Evolutionary conservation across 78 protist genomes (phyloP).

Genomic region (Trichosphaerium sp.): DNA sequence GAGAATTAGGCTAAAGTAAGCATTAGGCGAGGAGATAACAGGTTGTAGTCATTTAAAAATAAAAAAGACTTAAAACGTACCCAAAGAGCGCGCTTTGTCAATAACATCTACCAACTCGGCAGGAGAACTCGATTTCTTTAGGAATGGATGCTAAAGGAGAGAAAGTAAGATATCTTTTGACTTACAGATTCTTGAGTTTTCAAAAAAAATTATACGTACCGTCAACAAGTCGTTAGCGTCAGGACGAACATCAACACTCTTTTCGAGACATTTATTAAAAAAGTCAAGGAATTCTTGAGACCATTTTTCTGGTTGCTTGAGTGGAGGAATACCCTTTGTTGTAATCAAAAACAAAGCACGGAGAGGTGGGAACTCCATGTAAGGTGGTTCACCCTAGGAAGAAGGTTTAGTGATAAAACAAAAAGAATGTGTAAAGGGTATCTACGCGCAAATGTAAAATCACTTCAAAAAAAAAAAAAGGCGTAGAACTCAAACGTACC

Average conservation of each 20-base stretch:
- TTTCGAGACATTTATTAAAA: slow-evolving; percentile 56
- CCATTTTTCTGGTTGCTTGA: slow-evolving; percentile 57
- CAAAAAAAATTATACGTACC: background rate
- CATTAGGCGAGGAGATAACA: no score
- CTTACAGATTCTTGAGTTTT: background rate
- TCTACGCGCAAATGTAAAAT: no score
- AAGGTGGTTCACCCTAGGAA: slow-evolving; percentile 89
- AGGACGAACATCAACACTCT: slow-evolving; percentile 36
- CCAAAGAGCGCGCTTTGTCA: no score
- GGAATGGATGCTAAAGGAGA: background rate
- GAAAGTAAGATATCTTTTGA: background rate
- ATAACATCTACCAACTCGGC: background rate
- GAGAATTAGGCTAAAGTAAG: no score
- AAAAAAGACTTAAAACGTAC: no score
- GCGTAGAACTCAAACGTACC: no score
- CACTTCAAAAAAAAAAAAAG: no score
- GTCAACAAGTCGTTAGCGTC: slow-evolving; percentile 20
- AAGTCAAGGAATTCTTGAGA: slow-evolving; percentile 59
- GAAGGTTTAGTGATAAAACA: no score
- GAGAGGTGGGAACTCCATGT: slow-evolving; percentile 73
- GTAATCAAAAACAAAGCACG: slow-evolving; percentile 87
- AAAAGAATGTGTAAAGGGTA: no score
- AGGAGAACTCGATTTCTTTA: background rate
- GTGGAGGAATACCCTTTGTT: slow-evolving; percentile 74
- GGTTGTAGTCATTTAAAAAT: no score